Base-by-base conservation (phyloP, 2,329 filamentous ascomycete species). In the Dothideomycetidae sp. region DNA sequence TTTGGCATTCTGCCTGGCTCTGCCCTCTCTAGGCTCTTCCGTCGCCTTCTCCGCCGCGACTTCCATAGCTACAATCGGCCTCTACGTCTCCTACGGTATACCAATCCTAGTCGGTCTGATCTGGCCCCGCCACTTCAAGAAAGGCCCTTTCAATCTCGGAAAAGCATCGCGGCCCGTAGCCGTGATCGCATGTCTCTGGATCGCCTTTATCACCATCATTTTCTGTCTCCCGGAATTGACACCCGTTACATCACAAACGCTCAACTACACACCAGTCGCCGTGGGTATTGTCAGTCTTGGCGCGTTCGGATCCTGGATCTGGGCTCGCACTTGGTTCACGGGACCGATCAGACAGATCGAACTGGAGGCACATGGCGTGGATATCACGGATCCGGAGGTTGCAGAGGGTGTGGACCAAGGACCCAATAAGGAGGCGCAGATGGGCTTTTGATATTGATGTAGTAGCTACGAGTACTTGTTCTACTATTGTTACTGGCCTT, bases 221-320 rank as follows among this genome's bases (percentile, higher is more conserved):
- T 75, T 74, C 51, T 73, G 71, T 44, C 54, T 74, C 21, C 70
- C 71, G 0, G 66, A 66, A 1, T 47, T 61, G 7, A 73, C 73
- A 48, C 71, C 70, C 0, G 69, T 73, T 2, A 65, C 63, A 0
- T 58, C 55, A n/a, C 61, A 73, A 54, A 38, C 15, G 71, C 50
- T 75, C 14, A 75, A 75, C 45, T 75, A 75, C 46, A 72, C 70
- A 0, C 65, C 67, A 0, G 70, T 74, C 0, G 70, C 70, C 0
- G 70, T 75, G 3, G 70, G 69, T 0, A 72, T 74, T 39, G 67
- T 74, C 31, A 59, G 58, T 0, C 46, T 70, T 1, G 65, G 63
- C 23, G 55, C 63, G 1, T 53, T 67, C 13, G 56, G 52, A 0
- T 60, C 56, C 10, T 75, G 71, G 71, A 30, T 70, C 2, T 70